Base-by-base conservation (phyloP, 2,329 filamentous ascomycete genomes). In the Albifimbria verrucaria region DNA sequence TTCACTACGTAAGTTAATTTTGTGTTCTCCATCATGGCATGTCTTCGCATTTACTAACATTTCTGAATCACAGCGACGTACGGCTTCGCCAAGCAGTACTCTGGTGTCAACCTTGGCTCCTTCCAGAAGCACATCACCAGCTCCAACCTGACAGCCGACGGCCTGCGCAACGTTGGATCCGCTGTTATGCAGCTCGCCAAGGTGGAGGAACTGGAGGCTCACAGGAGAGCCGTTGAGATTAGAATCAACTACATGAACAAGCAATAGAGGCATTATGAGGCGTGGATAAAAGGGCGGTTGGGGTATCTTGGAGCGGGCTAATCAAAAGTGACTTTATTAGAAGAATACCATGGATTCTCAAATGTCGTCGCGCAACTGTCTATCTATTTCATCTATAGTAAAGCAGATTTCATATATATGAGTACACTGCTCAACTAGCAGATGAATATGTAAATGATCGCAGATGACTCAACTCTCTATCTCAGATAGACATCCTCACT, bases 81-180 rank as follows among this genome's bases (percentile, higher is more conserved):
- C 67, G 94, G 94, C 41, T 99, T 96, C 65, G 94, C 94, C 48
- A 96, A 96, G 75, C 94, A 99, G 72, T 99, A 99, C 77, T 97
- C 92, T 6, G 94, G 94, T 50, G 94, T 99, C 66, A 99, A 96
- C 71, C 82, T 99, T 6, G 91, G 85, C 26, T 97, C 93, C 2
- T 99, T 97, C 74, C 83, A 96, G 70, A 99, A 99, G 77, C 92
- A 97, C 78, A 97, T 99, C 66, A 99, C 94, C 36, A 94, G 90
- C 75, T 91, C 92, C 1, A 90, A 96, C 70, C 80, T 99, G 56
- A 96, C 91, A 1, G 83, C 86, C 18, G 82, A 96, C 64, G 94
- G 94, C 21, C 77, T 99, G 57, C 81, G 82, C 62, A 94, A 95
- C 64, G 89, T 99, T 2, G 91, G 93, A 28, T 77, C 79, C 50